Conservation (phyloP, 495 filamentous ascomycete species). For the Halenospora varia region DNA sequence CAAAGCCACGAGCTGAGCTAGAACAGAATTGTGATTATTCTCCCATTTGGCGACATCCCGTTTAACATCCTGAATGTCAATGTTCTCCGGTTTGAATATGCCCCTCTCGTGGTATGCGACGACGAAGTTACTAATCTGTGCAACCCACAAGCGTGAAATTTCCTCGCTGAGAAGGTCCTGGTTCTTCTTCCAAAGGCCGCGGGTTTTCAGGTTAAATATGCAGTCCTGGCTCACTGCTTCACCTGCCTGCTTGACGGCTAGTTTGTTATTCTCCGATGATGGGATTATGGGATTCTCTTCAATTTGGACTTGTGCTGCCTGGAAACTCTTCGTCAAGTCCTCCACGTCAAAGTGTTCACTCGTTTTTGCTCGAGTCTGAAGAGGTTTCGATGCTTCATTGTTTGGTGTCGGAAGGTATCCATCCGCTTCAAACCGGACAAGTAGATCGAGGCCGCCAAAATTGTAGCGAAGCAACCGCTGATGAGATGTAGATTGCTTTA, state of each 20-base stretch:
- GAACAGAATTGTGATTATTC: neutral
- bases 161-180: conserved; percentile 37
- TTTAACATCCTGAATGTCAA: conserved; percentile 7
- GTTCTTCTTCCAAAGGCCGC: conserved; percentile 35
- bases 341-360: too few species aligned
- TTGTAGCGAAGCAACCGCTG: conserved; percentile 58
- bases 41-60: neutral
- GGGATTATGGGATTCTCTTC: neutral
- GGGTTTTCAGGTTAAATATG: conserved; percentile 67
- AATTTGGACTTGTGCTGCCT: conserved; percentile 2
- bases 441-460: conserved; percentile 48
- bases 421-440: conserved; percentile 61
- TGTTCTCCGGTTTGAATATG: conserved; percentile 50
- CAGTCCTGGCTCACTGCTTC: conserved; percentile 38
- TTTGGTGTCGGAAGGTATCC: conserved; percentile 39
- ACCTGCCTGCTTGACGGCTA: neutral
- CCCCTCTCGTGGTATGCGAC: conserved; percentile 54
- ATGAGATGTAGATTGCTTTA: conserved; percentile 52
- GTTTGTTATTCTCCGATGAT: neutral
- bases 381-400: neutral
- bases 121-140: conserved; percentile 58
- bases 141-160: conserved; percentile 51
- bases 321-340: neutral
- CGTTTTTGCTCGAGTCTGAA: too few species aligned
- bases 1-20: neutral